Evolutionary conservation across 352 stramenopile genomes (phyloP).

Genomic region (Phytopythium sindhum): DNA sequence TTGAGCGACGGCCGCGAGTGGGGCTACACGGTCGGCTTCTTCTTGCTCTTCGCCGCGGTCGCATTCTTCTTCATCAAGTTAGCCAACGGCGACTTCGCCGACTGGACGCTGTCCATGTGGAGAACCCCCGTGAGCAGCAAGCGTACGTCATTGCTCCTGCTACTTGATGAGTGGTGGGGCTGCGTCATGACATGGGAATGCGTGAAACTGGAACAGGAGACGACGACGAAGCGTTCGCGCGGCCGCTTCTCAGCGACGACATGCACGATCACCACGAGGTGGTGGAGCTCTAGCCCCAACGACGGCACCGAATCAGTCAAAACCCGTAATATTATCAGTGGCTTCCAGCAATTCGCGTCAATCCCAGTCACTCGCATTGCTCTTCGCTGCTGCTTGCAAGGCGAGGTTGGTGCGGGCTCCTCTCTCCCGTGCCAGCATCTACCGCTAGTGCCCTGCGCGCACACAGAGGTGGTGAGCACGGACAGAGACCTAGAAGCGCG

Average conservation of each 20-base stretch:
- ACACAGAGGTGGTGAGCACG: neutral
- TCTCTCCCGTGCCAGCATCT: neutral
- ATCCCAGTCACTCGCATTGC: neutral
- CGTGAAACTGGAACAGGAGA: neutral
- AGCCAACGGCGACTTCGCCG: conserved; percentile 7
- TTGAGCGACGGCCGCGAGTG: conserved; percentile 12
- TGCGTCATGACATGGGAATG: neutral
- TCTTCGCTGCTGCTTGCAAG: no score
- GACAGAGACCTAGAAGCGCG: neutral
- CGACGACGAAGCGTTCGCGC: neutral
- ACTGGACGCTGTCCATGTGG: neutral
- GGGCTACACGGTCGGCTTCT: conserved; percentile 14
- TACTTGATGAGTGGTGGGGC: no score
- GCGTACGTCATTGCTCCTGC: neutral
- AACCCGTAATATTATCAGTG: conserved; percentile 1
- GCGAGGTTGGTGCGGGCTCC: neutral
- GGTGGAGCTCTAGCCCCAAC: conserved; percentile 4
- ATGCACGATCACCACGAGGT: neutral
- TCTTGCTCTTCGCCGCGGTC: conserved; percentile 12
- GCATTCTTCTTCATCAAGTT: conserved; percentile 17
- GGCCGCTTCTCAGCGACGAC: conserved; percentile 8
- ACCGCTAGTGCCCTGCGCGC: neutral
- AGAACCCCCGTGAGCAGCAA: neutral
- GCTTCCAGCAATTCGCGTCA: neutral
- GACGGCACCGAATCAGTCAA: neutral